A percentile compares a stretch with the other conserved stretches of the same genome.
Conservation (phyloP, 2,329 filamentous ascomycete species). For the Acarospora socialis region DNA sequence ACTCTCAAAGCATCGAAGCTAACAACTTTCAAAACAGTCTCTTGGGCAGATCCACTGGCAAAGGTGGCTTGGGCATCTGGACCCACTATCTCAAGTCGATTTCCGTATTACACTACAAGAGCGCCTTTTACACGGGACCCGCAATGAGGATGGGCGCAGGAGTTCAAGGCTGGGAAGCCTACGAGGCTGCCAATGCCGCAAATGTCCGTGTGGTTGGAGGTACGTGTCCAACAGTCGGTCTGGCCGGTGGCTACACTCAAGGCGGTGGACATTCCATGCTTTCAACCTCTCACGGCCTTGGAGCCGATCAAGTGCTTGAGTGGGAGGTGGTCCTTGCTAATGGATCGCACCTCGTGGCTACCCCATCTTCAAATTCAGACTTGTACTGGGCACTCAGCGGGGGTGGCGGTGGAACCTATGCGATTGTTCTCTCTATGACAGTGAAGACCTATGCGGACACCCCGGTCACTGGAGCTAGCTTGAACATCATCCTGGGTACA, state of each 20-base stretch:
- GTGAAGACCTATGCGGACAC: conserved; percentile 15
- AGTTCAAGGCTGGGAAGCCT: conserved; percentile 39
- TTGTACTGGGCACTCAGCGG: conserved; percentile 36
- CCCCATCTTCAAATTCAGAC: conserved; percentile 29
- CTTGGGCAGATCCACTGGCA: conserved; percentile 30
- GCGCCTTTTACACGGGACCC: conserved; percentile 27
- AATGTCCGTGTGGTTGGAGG: conserved; percentile 40
- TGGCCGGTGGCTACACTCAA: conserved; percentile 31
- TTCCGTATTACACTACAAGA: conserved; percentile 27
- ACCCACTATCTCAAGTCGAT: conserved; percentile 34
- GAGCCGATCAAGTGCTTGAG: conserved; percentile 35
- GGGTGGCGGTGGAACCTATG: conserved; percentile 15
- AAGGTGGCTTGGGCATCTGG: conserved; percentile 35
- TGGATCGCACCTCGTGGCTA: conserved; percentile 31
- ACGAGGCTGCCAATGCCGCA: conserved; percentile 33
- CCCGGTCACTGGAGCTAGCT: conserved; percentile 1
- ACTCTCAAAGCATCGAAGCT: neutral
- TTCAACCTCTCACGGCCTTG: conserved; percentile 36
- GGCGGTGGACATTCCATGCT: conserved; percentile 44
- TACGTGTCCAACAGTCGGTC: conserved; percentile 40
- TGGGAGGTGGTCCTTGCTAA: conserved; percentile 35
- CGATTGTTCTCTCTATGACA: conserved; percentile 14
- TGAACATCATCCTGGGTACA: neutral
- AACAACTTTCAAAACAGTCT: neutral
- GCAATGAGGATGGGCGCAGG: conserved; percentile 43